Conservation (phyloP, 192 early-diverging fungal species). For the Funneliformis geosporum region DNA sequence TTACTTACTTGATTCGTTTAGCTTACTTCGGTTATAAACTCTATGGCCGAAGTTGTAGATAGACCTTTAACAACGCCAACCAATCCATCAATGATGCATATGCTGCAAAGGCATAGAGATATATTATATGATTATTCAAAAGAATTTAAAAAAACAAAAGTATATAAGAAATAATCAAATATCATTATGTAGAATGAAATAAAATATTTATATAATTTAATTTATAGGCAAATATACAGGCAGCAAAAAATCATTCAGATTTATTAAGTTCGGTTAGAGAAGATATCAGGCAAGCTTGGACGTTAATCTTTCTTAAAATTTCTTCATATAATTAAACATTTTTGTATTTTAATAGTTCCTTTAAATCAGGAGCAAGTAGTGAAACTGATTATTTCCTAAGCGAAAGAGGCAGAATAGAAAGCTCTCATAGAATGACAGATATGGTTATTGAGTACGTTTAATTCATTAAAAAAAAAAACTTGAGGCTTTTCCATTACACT, state of each 20-base stretch:
- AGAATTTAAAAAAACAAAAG: slow-evolving; percentile 74
- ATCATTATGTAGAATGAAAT: neutral
- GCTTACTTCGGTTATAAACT: slow-evolving; percentile 60
- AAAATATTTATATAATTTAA: neutral
- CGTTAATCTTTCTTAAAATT: neutral
- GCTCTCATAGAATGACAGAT: slow-evolving; percentile 73
- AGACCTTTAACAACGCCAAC: slow-evolving; percentile 46
- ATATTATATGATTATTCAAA: slow-evolving; percentile 79
- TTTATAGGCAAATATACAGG: slow-evolving; percentile 58
- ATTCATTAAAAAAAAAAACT: neutral
- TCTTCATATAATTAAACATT: neutral
- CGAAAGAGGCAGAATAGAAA: slow-evolving; percentile 71
- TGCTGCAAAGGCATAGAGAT: slow-evolving; percentile 74
- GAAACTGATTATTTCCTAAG: slow-evolving; percentile 66
- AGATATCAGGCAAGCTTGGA: slow-evolving; percentile 50
- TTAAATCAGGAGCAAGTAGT: slow-evolving; percentile 41
- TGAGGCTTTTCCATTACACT: no score
- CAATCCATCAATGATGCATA: slow-evolving; percentile 68
- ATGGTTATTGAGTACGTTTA: slow-evolving; percentile 71
- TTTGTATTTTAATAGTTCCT: slow-evolving; percentile 36
- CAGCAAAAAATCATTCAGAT: slow-evolving; percentile 69
- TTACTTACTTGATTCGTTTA: slow-evolving; percentile 34
- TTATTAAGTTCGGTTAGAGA: slow-evolving; percentile 64
- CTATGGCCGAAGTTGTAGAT: slow-evolving; percentile 67
- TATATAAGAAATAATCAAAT: slow-evolving; percentile 30